These are phyloP conservation scores for Paracoccidioides lutzii DNA, from an alignment of 2,329 filamentous ascomycete genomes.

Conservation along the genomic window DNA sequence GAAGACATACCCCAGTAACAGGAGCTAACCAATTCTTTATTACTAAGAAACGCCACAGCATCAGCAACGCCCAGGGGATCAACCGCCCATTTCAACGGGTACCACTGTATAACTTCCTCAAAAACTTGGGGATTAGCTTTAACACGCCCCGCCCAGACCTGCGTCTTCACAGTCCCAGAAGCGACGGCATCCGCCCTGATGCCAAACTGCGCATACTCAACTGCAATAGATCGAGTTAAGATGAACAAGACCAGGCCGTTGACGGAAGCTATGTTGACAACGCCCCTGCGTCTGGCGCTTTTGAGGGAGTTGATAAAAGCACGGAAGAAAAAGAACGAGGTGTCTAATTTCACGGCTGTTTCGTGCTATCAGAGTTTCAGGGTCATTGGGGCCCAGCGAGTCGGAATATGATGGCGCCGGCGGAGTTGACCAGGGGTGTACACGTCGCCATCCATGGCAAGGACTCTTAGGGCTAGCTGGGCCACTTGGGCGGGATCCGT, in stretches of 20 bases:
- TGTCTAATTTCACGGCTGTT: constrained; percentile 13
- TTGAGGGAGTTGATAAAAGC: constrained; percentile 12
- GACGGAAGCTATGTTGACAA: constrained; percentile 14
- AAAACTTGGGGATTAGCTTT: constrained; percentile 10
- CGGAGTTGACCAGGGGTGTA: constrained; percentile 19
- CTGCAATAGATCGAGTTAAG: constrained; percentile 28
- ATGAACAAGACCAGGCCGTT: constrained; percentile 26
- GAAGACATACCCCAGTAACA: constrained; percentile 16
- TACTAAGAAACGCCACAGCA: constrained; percentile 15
- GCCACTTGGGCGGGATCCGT: constrained; percentile 13
- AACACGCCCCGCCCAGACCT: constrained; percentile 10
- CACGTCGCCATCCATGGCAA: constrained; percentile 5
- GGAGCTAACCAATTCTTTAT: constrained; percentile 11
- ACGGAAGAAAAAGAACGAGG: constrained; percentile 13
- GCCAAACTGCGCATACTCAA: constrained; percentile 21
- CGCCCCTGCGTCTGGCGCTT: constrained; percentile 3
- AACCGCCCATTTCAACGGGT: constrained; percentile 14
- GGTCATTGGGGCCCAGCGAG: constrained; percentile 14
- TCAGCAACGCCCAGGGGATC: constrained; percentile 17
- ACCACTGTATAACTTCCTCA: constrained; percentile 13
- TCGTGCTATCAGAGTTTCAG: constrained; percentile 12
- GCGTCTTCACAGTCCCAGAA: constrained; percentile 14
- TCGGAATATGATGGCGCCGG: constrained; percentile 14
- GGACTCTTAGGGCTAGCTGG: constrained; percentile 6
- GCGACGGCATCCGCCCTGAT: constrained; percentile 30